Evolutionary conservation across 768 basidiomycete species (phyloP), one percentile per base, ranked within the genome.

Genomic region (Hirschioporus abietinus): DNA sequence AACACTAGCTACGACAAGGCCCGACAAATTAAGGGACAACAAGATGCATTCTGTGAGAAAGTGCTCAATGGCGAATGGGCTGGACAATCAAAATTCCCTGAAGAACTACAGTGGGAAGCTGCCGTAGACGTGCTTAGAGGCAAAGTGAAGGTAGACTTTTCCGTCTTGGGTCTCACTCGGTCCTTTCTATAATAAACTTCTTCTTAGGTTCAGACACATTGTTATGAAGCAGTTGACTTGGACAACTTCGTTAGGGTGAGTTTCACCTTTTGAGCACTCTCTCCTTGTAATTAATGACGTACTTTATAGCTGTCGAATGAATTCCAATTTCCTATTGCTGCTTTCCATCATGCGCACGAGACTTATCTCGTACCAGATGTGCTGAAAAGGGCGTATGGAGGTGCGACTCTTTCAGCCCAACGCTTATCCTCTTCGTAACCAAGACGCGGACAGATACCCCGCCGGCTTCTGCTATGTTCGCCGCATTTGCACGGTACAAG

Each of bases 311-410:
- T 97, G 62, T 88, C 92, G 35, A 93, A 96, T 73, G 95, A 97
- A 76, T 98, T 96, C 81, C 79, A 93, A 71, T 95, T 94, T 72
- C 83, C 87, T 1, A 82, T 95, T 34, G 86, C 90, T 8, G 90
- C 92, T 7, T 88, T 95, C 73, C 93, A 95, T 71, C 90, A 93
- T 72, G 95, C 94, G 7, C 88, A 93, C 66, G 94, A 96, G 74
- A 87, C 93, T 1, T 97, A 93, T 77, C 83, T 97, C n/a, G 90
- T 95, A 24, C 92, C 95, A 0, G 86, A 87, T 26, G 77, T 90
- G 5, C 78, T 98, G 68, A 96, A 94, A 76, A 80, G 84, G 74
- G 86, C 89, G 68, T 95, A 82, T 77, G 90, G 60, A 61, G 60
- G 86, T 71, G 61, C 72, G 69, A 71, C 42, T 17, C 12, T 17